phyloP scores from a whole-genome alignment of 2,329 filamentous ascomycete genomes.

The Metarhizium rileyi region DNA sequence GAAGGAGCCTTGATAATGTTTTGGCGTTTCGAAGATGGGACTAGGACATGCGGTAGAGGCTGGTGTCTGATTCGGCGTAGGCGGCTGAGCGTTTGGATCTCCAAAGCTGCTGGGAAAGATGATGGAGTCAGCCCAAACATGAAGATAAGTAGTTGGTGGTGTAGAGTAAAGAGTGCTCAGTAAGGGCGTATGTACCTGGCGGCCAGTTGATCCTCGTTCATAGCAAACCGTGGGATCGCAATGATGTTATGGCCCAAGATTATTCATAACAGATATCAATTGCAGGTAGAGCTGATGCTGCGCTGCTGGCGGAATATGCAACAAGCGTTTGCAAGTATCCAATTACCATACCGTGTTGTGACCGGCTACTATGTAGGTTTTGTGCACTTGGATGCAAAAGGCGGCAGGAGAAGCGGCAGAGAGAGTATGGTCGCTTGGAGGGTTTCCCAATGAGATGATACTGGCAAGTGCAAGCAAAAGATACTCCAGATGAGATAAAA shows the following conservation, averaged over 20 bases:
- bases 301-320: not conserved
- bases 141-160: conserved; percentile 9
- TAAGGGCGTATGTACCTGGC: conserved; percentile 35
- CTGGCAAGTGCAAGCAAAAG: not conserved
- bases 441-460: not conserved
- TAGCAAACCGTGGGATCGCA: conserved; percentile 36
- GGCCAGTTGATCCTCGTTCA: conserved; percentile 50
- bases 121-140: conserved; percentile 25
- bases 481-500: not conserved
- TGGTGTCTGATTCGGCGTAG: conserved; percentile 49
- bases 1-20: conserved; percentile 34
- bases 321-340: not conserved
- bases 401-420: not conserved
- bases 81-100: conserved; percentile 52
- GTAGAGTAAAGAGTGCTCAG: conserved; percentile 9
- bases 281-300: not conserved
- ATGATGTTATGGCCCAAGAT: conserved; percentile 9
- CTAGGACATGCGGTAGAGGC: conserved; percentile 43
- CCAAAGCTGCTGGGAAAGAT: conserved; percentile 41
- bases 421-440: not conserved
- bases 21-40: conserved; percentile 48
- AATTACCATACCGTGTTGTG: not conserved
- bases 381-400: not conserved
- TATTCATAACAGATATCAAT: conserved; percentile 10
- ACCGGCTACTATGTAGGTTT: not conserved